A percentile compares a stretch with the other conserved stretches of the same genome.
Conservation (phyloP, 768 basidiomycete species). For the Roridomyces roridus region DNA sequence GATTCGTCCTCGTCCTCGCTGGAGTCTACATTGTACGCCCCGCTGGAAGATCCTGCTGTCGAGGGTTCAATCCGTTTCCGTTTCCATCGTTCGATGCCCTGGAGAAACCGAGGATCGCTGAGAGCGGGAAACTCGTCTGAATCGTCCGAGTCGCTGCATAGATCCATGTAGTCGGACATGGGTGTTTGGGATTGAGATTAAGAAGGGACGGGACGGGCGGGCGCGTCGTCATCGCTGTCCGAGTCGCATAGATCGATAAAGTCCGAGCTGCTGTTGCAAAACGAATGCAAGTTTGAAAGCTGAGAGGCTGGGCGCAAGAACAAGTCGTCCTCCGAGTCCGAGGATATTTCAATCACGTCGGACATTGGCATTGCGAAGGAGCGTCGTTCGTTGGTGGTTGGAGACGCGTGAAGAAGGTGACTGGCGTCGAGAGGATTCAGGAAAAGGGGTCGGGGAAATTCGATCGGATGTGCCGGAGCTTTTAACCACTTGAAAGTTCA, state of each 20-base stretch:
- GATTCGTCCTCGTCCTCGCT: conserved; percentile 16
- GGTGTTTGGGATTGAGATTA: neutral
- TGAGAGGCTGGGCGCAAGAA: conserved; percentile 4
- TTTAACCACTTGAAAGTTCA: too few species aligned
- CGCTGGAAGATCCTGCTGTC: neutral
- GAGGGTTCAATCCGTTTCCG: conserved; percentile 12
- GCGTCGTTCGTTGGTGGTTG: too few species aligned
- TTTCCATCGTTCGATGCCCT: neutral
- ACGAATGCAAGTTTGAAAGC: too few species aligned
- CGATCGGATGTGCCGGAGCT: too few species aligned
- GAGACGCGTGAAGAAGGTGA: too few species aligned
- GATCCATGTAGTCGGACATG: neutral
- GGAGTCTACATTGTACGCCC: neutral
- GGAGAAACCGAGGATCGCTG: neutral
- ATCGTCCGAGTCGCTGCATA: conserved; percentile 17
- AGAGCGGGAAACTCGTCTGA: conserved; percentile 11
- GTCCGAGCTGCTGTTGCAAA: too few species aligned
- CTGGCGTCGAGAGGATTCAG: too few species aligned
- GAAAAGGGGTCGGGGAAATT: too few species aligned
- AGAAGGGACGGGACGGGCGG: neutral
- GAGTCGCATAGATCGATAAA: neutral
- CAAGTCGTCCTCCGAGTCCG: conserved; percentile 19
- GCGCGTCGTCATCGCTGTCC: neutral
- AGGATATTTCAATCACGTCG: conserved; percentile 9
- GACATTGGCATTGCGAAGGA: too few species aligned